Evolutionary conservation across 352 stramenopile genomes (phyloP).

Genomic region (Pilasporangium apinafurcum): DNA sequence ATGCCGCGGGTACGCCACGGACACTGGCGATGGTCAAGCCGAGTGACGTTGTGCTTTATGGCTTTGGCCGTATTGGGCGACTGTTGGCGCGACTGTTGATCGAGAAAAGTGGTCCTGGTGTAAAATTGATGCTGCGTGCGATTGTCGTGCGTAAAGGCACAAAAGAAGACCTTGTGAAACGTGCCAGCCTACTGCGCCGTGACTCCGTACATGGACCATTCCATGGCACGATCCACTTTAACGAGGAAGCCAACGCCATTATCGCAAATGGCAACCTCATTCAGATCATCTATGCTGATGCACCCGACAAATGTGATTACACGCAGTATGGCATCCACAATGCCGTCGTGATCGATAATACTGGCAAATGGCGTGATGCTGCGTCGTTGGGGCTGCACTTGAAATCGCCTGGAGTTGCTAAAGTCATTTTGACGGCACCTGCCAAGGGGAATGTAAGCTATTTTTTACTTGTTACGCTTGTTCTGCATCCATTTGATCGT

Average conservation of each 20-base stretch:
- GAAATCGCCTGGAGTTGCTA: conserved; percentile 67
- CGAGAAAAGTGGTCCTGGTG: conserved; percentile 77
- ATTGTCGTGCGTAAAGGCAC: conserved; percentile 85
- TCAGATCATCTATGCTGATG: conserved; percentile 82
- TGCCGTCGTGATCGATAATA: conserved; percentile 89
- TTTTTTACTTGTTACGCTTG: not conserved
- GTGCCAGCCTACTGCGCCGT: conserved; percentile 71
- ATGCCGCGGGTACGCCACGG: too few species aligned
- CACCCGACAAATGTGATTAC: conserved; percentile 85
- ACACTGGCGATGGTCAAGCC: conserved; percentile 43
- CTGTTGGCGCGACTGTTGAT: conserved; percentile 75
- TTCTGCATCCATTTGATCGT: too few species aligned
- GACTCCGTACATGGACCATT: conserved; percentile 87
- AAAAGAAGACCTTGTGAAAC: conserved; percentile 80
- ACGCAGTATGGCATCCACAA: conserved; percentile 82
- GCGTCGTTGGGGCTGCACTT: conserved; percentile 63
- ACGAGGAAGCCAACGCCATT: conserved; percentile 82
- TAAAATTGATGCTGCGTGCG: conserved; percentile 84
- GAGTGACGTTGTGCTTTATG: conserved; percentile 81
- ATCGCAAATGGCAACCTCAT: conserved; percentile 86
- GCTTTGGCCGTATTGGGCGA: conserved; percentile 85
- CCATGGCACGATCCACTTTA: conserved; percentile 76
- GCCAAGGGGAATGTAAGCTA: conserved; percentile 51
- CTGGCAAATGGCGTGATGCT: conserved; percentile 73
- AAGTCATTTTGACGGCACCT: conserved; percentile 77